Conservation (phyloP, 768 basidiomycete species). For the Lentinula detonsa region DNA sequence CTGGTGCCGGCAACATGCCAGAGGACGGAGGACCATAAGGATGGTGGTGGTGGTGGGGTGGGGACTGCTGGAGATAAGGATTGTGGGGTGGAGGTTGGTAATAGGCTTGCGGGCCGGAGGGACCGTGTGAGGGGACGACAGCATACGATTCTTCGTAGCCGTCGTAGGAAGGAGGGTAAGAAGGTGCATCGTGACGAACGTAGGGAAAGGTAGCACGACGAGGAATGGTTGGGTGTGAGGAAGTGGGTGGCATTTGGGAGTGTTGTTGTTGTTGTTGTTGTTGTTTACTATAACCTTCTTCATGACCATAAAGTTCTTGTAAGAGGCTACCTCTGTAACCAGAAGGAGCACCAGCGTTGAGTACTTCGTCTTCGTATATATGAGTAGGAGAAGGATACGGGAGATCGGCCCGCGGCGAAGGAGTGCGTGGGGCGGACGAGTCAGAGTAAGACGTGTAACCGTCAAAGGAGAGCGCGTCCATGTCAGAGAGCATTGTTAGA, state of each 20-base stretch:
- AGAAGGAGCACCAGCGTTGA: conserved; percentile 31
- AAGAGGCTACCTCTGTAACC: conserved; percentile 49
- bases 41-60: background rate
- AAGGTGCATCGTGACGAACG: conserved; percentile 63
- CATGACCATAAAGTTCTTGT: conserved; percentile 53
- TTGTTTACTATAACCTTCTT: conserved; percentile 22
- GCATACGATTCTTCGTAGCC: conserved; percentile 44
- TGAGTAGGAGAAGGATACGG: conserved; percentile 20
- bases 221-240: conserved; percentile 40
- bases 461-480: conserved; percentile 51
- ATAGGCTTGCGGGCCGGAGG: conserved; percentile 12
- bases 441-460: conserved; percentile 61
- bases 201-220: conserved; percentile 76
- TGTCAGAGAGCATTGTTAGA: conserved; percentile 10
- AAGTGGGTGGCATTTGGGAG: conserved; percentile 27
- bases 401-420: conserved; percentile 50
- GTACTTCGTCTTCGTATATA: conserved; percentile 35
- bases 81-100: conserved; percentile 8
- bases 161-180: conserved; percentile 25
- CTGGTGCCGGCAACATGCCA: background rate
- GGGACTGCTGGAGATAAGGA: conserved; percentile 35
- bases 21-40: background rate
- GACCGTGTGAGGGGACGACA: conserved; percentile 56
- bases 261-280: conserved; percentile 26
- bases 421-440: conserved; percentile 66